phyloP scores from a whole-genome alignment of 768 basidiomycete genomes.

The Mycena epipterygia region DNA sequence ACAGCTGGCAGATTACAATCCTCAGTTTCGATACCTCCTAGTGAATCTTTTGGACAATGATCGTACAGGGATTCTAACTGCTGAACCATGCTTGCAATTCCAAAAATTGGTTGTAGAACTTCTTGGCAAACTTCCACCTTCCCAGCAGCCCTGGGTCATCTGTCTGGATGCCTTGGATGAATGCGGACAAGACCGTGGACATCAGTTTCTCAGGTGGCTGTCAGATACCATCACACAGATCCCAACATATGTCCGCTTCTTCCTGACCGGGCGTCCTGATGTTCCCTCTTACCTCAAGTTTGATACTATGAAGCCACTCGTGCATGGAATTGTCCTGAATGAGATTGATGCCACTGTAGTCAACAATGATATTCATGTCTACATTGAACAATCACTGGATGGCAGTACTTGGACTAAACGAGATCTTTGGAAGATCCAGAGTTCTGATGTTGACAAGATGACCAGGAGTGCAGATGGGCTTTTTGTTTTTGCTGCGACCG shows the following conservation, averaged over 20 bases:
- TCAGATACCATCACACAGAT: not conserved
- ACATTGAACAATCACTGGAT: not conserved
- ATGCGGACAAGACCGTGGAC: constrained; percentile 13
- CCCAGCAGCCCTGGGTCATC: not conserved
- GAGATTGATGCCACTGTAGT: not conserved
- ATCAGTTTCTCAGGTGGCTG: constrained; percentile 9
- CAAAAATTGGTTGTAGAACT: constrained; percentile 10
- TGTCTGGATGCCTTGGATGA: no score
- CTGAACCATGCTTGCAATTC: constrained; percentile 1
- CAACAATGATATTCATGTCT: not conserved
- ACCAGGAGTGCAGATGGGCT: not conserved
- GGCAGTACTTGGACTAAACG: not conserved
- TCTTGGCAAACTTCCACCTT: not conserved
- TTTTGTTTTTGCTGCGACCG: constrained; percentile 2
- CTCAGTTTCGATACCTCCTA: not conserved
- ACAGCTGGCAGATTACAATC: constrained; percentile 10
- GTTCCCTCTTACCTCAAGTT: constrained; percentile 18
- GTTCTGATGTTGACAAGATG: not conserved
- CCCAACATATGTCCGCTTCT: constrained; percentile 8
- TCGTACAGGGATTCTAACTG: not conserved
- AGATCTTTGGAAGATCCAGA: not conserved
- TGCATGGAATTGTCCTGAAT: not conserved
- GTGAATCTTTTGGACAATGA: not conserved
- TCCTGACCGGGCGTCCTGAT: constrained; percentile 24
- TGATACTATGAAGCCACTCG: not conserved